These are phyloP conservation scores for Microstroma glucosiphilum DNA, from an alignment of 1,284 basidiomycete species.

Conservation along the genomic window DNA sequence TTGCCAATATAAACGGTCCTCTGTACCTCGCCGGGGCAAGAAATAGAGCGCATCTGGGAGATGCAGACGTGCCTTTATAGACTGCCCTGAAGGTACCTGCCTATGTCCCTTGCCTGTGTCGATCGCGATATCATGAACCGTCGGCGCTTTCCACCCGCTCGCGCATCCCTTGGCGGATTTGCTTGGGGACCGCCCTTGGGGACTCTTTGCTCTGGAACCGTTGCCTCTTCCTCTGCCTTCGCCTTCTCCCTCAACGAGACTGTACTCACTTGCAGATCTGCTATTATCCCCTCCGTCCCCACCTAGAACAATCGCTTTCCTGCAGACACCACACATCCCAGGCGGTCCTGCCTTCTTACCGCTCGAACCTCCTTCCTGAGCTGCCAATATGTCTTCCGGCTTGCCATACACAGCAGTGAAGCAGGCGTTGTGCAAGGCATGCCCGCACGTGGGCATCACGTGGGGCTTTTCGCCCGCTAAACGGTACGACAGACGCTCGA, in stretches of 20 bases:
- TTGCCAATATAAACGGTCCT: no score
- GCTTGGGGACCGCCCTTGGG: no score
- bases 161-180: no score
- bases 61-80: no score
- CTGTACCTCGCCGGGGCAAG: no score
- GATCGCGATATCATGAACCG: no score
- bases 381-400: slow-evolving; percentile 58
- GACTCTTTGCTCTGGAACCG: no score
- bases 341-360: slow-evolving; percentile 53
- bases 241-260: slow-evolving; percentile 52
- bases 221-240: no score
- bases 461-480: slow-evolving; percentile 86
- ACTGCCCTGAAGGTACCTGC: no score
- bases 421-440: slow-evolving; percentile 89
- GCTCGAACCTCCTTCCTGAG: slow-evolving; percentile 17
- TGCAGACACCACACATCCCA: slow-evolving; percentile 92
- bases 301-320: slow-evolving; percentile 85
- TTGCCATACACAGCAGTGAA: slow-evolving; percentile 91
- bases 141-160: no score
- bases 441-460: slow-evolving; percentile 92
- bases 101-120: no score
- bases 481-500: slow-evolving; percentile 78
- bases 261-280: slow-evolving; percentile 59
- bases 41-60: no score
- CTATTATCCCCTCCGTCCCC: slow-evolving; percentile 59